Percentiles rank a stretch among this genome's conserved stretches.
These are phyloP conservation scores for Cladosporium colombiae DNA, from an alignment of 2,329 filamentous ascomycete genomes.

Conservation along the genomic window DNA sequence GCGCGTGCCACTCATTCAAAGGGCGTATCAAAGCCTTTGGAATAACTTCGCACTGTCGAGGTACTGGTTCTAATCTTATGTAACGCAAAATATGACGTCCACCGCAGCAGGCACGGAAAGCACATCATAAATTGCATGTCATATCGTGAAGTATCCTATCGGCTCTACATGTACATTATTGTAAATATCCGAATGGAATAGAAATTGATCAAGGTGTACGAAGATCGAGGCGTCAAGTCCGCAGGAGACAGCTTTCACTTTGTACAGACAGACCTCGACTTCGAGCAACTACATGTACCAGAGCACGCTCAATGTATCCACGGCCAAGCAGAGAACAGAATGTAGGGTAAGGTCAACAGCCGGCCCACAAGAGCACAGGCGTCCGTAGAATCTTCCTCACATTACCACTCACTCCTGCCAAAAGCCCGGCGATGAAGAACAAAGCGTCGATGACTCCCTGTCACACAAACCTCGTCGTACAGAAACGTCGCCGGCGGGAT, in stretches of 20 bases:
- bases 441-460: background rate
- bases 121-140: too few species aligned
- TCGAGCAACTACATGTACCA: background rate
- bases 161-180: too few species aligned
- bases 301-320: background rate
- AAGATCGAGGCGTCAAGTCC: too few species aligned
- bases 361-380: background rate
- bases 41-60: background rate
- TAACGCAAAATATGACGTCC: background rate
- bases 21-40: background rate
- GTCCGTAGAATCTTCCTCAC: background rate
- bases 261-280: too few species aligned
- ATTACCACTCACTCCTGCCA: background rate
- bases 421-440: background rate
- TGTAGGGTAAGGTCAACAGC: background rate
- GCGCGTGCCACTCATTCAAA: background rate
- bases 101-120: too few species aligned
- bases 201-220: too few species aligned
- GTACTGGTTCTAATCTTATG: background rate
- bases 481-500: slow-evolving; percentile 11
- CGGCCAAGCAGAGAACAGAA: background rate
- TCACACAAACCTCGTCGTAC: slow-evolving; percentile 6
- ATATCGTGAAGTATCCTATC: too few species aligned
- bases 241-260: too few species aligned
- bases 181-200: too few species aligned